A percentile compares a stretch with the other conserved stretches of the same genome.
Conservation (phyloP, 2,329 filamentous ascomycete genomes). For the Fusarium papillatum region DNA sequence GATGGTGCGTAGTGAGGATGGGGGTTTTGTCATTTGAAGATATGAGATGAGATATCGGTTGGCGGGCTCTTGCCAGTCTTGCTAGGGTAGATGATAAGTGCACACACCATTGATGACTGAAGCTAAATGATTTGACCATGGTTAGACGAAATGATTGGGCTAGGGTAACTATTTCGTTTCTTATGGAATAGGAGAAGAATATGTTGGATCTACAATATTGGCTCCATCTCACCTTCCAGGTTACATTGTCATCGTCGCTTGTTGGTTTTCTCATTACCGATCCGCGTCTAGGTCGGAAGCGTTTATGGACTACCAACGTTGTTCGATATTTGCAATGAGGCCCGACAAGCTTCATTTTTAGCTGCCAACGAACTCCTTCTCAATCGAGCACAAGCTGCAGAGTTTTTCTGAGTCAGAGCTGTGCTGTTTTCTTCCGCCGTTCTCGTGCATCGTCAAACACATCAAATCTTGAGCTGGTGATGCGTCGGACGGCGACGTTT, state of each 20-base stretch:
- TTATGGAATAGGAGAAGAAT: background rate
- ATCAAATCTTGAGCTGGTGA: background rate
- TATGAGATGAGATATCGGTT: background rate
- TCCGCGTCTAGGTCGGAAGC: background rate
- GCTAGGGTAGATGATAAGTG: background rate
- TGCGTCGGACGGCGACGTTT: constrained; percentile 6
- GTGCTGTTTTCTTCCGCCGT: background rate
- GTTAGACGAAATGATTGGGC: background rate
- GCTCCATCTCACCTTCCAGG: background rate
- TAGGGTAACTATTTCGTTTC: background rate
- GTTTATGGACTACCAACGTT: background rate
- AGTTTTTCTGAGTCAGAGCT: background rate
- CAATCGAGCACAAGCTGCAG: background rate
- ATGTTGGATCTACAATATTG: background rate
- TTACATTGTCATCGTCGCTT: background rate
- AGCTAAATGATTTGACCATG: background rate
- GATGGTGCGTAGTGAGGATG: background rate
- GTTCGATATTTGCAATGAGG: background rate
- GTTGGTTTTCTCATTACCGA: background rate
- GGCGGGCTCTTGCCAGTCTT: background rate
- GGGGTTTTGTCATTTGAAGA: background rate
- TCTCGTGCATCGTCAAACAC: background rate
- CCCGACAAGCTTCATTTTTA: constrained; percentile 2
- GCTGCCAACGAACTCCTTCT: background rate
- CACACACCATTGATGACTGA: background rate